Percentiles rank a stretch among this genome's conserved stretches.
Evolutionary conservation across 192 early-diverging fungal genomes (phyloP).

Genomic region (Diversispora epigaea): DNA sequence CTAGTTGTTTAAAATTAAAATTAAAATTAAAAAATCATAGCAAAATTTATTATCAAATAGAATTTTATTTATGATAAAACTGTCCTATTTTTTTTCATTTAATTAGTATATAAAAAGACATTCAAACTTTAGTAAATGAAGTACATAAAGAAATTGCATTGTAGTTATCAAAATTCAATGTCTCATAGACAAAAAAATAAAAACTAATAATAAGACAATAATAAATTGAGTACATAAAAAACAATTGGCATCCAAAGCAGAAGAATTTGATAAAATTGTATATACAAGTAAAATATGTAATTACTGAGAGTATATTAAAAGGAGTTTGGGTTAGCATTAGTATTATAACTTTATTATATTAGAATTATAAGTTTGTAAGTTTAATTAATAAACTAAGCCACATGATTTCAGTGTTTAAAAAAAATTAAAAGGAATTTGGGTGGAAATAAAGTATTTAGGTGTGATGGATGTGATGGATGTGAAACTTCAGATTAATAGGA

Average conservation of each 20-base stretch:
- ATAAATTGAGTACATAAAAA: neutral
- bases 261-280: neutral
- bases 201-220: neutral
- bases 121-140: constrained; percentile 29
- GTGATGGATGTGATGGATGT: constrained; percentile 15
- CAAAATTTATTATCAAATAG: too few species aligned
- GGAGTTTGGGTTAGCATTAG: too few species aligned
- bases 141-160: neutral
- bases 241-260: neutral
- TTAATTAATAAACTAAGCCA: too few species aligned
- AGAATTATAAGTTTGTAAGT: too few species aligned
- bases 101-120: too few species aligned
- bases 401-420: too few species aligned
- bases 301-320: neutral
- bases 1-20: too few species aligned
- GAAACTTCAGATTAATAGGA: constrained; percentile 12
- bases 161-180: constrained; percentile 23
- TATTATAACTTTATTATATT: too few species aligned
- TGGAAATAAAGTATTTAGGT: constrained; percentile 11
- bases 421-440: neutral
- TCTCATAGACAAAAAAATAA: too few species aligned
- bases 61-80: too few species aligned
- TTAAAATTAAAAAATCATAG: too few species aligned
- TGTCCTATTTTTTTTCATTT: too few species aligned
- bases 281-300: neutral